These are phyloP conservation scores for Hysterium pulicare DNA, from an alignment of 2,329 filamentous ascomycete species.

Conservation along the genomic window DNA sequence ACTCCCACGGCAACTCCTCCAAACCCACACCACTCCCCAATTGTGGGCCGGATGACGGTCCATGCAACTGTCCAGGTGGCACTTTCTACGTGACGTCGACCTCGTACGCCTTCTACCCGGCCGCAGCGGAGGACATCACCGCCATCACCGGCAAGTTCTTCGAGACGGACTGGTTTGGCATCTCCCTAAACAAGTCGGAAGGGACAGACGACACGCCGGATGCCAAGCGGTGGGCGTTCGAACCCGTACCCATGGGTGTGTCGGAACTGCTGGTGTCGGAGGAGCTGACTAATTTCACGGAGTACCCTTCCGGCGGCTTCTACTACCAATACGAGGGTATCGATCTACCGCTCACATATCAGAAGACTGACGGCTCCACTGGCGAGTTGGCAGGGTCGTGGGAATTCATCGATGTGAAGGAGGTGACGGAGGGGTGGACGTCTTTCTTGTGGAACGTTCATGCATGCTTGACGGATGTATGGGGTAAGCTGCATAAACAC, in stretches of 20 bases:
- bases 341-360: not conserved
- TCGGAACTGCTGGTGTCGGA: not conserved
- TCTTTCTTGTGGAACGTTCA: constrained; percentile 1
- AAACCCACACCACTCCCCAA: not conserved
- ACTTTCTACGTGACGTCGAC: not conserved
- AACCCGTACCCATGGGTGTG: not conserved
- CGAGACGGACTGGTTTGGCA: constrained; percentile 1
- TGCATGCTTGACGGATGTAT: constrained; percentile 1
- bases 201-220: not conserved
- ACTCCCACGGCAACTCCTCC: not conserved
- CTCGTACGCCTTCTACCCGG: constrained; percentile 1
- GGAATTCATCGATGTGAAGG: constrained; percentile 1
- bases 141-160: constrained; percentile 2
- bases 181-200: not conserved
- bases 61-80: not conserved
- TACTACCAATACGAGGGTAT: not conserved
- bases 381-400: not conserved
- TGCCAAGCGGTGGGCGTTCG: not conserved
- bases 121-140: not conserved
- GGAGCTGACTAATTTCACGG: not conserved
- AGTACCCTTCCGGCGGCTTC: not conserved
- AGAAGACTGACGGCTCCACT: not conserved
- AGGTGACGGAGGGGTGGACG: not conserved
- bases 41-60: not conserved
- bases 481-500: not conserved